These are phyloP conservation scores for bread wheat (Triticum aestivum) DNA, from an alignment of 176 grass and related monocot genomes.

Conservation along the genomic window IWGSC_CS_RefSeq_v2.1 NC_057796.1:423034705-423035204, in stretches of 20 bases:
- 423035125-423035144: conserved; percentile 41
- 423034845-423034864: conserved; percentile 16
- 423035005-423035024: conserved; percentile 14
- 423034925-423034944: conserved; percentile 52
- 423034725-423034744: conserved; percentile 25
- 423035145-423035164: conserved; percentile 10
- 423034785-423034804: neutral
- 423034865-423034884: conserved; percentile 52
- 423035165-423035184: conserved; percentile 5
- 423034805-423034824: conserved; percentile 23
- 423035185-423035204: conserved; percentile 32
- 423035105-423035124: conserved; percentile 73
- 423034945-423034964: conserved; percentile 64
- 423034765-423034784: conserved; percentile 11
- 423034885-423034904: conserved; percentile 53
- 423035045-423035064: conserved; percentile 54
- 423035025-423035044: conserved; percentile 47
- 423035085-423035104: conserved; percentile 52
- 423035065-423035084: conserved; percentile 48
- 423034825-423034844: neutral
- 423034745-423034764: conserved; percentile 30
- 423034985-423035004: conserved; percentile 45
- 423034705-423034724: neutral
- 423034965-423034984: conserved; percentile 68
- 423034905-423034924: conserved; percentile 66